These are phyloP conservation scores for Exobasidium rhododendri DNA, from an alignment of 1,284 basidiomycete species.

Conservation along the genomic window DNA sequence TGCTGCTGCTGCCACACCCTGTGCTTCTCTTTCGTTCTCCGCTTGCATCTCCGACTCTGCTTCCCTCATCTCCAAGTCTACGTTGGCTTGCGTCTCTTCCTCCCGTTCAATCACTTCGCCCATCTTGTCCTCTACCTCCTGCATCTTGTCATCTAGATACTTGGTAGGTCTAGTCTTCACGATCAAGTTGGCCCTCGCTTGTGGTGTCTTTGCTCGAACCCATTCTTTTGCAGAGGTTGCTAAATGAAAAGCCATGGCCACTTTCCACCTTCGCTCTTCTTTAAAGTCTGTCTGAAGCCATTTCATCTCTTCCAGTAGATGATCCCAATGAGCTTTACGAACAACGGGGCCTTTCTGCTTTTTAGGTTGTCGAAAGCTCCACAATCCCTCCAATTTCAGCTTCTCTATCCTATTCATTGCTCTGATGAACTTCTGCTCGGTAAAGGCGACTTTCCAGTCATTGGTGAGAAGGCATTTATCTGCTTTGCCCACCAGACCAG, in stretches of 20 bases:
- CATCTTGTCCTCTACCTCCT: not conserved
- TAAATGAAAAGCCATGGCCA: slow-evolving; percentile 78
- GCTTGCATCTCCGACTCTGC: slow-evolving; percentile 15
- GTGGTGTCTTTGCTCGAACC: slow-evolving; percentile 69
- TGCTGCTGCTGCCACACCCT: slow-evolving; percentile 1
- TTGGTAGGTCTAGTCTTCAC: slow-evolving; percentile 36
- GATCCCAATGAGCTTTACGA: slow-evolving; percentile 89
- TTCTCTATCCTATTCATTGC: slow-evolving; percentile 81
- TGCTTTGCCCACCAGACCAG: slow-evolving; percentile 51
- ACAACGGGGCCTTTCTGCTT: slow-evolving; percentile 80
- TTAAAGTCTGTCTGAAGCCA: slow-evolving; percentile 95
- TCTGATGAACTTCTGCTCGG: slow-evolving; percentile 59
- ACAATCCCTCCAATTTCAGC: slow-evolving; percentile 74
- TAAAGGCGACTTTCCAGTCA: slow-evolving; percentile 53
- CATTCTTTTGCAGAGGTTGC: slow-evolving; percentile 80
- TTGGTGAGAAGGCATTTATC: slow-evolving; percentile 51
- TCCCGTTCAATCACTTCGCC: slow-evolving; percentile 12
- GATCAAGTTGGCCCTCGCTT: slow-evolving; percentile 68
- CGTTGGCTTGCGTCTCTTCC: slow-evolving; percentile 12
- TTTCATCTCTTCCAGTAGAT: slow-evolving; percentile 94
- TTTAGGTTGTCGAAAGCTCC: slow-evolving; percentile 94
- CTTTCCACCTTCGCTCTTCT: slow-evolving; percentile 91
- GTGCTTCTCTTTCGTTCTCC: not conserved
- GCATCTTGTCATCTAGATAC: slow-evolving; percentile 2
- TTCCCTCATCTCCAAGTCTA: slow-evolving; percentile 4